Base-by-base conservation (phyloP, 768 basidiomycete genomes). In the Cystobasidium ongulense region DNA sequence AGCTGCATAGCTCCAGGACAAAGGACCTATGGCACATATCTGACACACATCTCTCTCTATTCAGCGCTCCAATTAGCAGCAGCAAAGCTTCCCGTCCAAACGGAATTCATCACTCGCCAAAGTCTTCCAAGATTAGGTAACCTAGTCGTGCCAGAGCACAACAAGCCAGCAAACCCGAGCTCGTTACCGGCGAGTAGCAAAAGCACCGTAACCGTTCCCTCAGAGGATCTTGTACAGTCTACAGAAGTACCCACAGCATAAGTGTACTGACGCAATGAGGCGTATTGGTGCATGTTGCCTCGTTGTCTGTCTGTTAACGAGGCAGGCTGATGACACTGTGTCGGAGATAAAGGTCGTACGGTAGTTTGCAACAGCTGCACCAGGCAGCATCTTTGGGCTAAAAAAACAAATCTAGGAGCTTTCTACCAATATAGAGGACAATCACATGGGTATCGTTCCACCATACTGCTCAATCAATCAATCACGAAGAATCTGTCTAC, bases 51-150 rank as follows among this genome's bases (percentile, higher is more conserved):
- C 41, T 31, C 21, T 15, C 46, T 25, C 21, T 39, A 75, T 13
- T 35, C 73, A 96, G 94, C 91, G 18, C 86, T 98, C 57, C 88
- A 90, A 33, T 88, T 90, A 75, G 94, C 91, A n/a, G 85, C 89
- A 21, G 87, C 86, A 43, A 95, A 93, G 80, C 85, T 98, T 17
- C 94, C 95, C 0, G 88, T 90, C 0, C 84, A 84, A 63, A 91
- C 90, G 82, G 94, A 97, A 80, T 92, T 97, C 81, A 89, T 97
- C 41, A 64, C 62, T 17, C 50, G 68, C 25, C 33, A 35, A 10
- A 31, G 46, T 21, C 50, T 27, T 27, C 68, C 68, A 13, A 46
- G 68, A n/a, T 23, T 71, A 38, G 68, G 68, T n/a, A 57, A 54
- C 23, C 10, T 59, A 35, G 21, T 59, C 2, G 68, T 71, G 1